Evolutionary conservation across 2,329 filamentous ascomycete genomes (phyloP).

Genomic region (Colletotrichum incanum): DNA sequence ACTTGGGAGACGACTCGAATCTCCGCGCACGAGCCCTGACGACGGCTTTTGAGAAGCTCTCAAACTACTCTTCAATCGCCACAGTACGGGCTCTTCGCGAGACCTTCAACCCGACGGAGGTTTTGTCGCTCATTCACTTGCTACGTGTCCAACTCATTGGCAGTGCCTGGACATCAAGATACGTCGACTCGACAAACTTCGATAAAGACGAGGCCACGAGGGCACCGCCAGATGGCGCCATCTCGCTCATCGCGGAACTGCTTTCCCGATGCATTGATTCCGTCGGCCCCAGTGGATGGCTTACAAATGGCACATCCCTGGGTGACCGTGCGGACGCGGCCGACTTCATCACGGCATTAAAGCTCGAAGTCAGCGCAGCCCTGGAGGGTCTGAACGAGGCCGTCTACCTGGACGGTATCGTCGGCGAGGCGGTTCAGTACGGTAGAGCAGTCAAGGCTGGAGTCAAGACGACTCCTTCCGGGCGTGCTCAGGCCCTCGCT

Average conservation of each 20-base stretch:
- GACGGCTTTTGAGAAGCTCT: constrained; percentile 78
- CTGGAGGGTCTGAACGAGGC: constrained; percentile 82
- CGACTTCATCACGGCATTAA: constrained; percentile 76
- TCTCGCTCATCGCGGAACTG: constrained; percentile 80
- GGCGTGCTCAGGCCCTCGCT: constrained; percentile 44
- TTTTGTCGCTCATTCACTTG: constrained; percentile 80
- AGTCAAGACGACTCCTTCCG: constrained; percentile 17
- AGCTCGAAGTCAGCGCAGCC: constrained; percentile 79
- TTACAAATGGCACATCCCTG: constrained; percentile 70
- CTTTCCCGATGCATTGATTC: constrained; percentile 83
- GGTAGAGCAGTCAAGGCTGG: constrained; percentile 56
- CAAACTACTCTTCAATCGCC: constrained; percentile 72
- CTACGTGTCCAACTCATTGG: constrained; percentile 81
- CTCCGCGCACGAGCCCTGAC: constrained; percentile 76
- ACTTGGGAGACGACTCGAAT: constrained; percentile 75
- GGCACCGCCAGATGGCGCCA: constrained; percentile 76
- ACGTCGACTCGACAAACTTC: constrained; percentile 72
- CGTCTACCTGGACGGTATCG: constrained; percentile 73
- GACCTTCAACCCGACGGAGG: constrained; percentile 76
- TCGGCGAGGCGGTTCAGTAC: constrained; percentile 78
- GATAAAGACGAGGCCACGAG: constrained; percentile 56
- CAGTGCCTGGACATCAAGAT: constrained; percentile 83
- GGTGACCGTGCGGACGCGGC: constrained; percentile 69
- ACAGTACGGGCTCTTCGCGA: constrained; percentile 76
- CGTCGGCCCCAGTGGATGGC: constrained; percentile 82